A percentile compares a stretch with the other conserved stretches of the same genome.
Evolutionary conservation across 176 grass and related monocot genomes (phyloP).

Genomic region (Aegilops sharonensis): DNA sequence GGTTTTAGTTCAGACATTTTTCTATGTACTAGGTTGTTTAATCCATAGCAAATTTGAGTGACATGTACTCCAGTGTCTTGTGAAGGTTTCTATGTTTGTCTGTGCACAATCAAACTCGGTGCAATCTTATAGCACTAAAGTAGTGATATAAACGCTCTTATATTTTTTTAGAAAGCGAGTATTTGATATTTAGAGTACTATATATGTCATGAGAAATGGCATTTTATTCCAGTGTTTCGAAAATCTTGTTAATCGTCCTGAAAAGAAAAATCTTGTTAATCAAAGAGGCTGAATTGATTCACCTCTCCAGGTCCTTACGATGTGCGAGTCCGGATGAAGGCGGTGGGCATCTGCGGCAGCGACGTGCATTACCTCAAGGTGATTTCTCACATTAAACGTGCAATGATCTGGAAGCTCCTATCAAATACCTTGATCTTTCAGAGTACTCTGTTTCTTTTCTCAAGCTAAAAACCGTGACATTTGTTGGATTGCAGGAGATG

Average conservation of each 20-base stretch:
- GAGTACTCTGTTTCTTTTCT: background rate
- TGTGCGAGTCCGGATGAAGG: conserved; percentile 88
- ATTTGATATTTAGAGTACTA: no score
- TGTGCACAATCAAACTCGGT: no score
- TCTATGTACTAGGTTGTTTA: no score
- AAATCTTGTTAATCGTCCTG: background rate
- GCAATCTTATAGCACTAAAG: no score
- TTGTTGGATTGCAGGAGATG: conserved; percentile 46
- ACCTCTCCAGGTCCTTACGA: conserved; percentile 57
- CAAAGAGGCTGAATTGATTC: background rate
- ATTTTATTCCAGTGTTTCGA: no score
- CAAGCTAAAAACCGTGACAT: background rate
- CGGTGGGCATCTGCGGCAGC: conserved; percentile 90
- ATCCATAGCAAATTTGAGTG: no score
- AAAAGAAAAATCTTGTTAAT: background rate
- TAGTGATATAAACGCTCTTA: no score
- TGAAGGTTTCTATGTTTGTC: no score
- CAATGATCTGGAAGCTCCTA: background rate
- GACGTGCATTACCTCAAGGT: conserved; percentile 99
- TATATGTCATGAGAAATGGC: no score
- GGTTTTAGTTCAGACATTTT: no score
- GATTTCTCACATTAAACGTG: background rate
- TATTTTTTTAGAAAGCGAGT: no score
- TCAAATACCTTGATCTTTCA: background rate
- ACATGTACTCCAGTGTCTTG: no score